Conservation (phyloP, 148 eudicot species). For the Agrostemma githago region DNA sequence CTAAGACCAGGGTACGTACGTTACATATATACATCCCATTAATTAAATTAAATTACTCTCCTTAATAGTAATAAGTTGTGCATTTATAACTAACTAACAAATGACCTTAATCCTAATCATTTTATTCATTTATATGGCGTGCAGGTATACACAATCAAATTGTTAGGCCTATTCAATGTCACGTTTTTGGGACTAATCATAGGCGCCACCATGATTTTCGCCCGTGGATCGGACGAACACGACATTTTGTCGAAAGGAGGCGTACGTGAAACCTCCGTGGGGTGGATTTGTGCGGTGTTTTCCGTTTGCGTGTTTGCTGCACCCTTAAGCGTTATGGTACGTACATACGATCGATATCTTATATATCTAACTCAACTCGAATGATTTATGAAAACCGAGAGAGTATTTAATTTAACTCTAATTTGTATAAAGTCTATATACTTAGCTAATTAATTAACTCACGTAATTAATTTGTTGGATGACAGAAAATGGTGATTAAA, state of each 20-base stretch:
- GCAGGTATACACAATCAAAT: constrained; percentile 42
- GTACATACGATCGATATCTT: neutral
- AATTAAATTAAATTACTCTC: too few relatives aligned
- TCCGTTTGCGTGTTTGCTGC: constrained; percentile 67
- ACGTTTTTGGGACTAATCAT: constrained; percentile 38
- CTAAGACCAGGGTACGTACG: constrained; percentile 44
- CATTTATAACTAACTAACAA: too few relatives aligned
- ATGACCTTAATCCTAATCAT: neutral
- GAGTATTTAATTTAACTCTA: neutral
- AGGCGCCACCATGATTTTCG: constrained; percentile 25
- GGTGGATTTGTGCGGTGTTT: constrained; percentile 77
- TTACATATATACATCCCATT: too few relatives aligned
- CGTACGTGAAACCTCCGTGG: constrained; percentile 41
- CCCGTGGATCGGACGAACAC: constrained; percentile 27
- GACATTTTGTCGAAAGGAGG: constrained; percentile 24
- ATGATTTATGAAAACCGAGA: too few relatives aligned
- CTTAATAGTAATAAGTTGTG: too few relatives aligned
- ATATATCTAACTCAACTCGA: too few relatives aligned
- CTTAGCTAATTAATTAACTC: neutral
- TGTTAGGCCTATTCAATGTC: constrained; percentile 47
- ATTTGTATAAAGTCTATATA: neutral
- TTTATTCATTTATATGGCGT: neutral
- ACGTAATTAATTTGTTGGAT: neutral
- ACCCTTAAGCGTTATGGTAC: constrained; percentile 74
- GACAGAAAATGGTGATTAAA: constrained; percentile 62